Conservation (phyloP, 768 basidiomycete species). For the Thelephora aurantiotincta region DNA sequence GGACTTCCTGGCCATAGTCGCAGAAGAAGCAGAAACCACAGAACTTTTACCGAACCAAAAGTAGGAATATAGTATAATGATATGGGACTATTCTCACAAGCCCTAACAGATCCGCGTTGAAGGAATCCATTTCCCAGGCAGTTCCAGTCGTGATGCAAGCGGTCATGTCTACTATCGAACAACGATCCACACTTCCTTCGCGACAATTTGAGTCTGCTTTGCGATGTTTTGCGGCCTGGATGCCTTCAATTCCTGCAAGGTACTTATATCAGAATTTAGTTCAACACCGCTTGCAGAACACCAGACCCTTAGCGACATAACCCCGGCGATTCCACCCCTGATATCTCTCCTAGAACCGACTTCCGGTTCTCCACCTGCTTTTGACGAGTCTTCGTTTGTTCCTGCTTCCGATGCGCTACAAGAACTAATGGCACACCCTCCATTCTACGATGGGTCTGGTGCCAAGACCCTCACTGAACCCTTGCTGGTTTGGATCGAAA, state of each 20-base stretch:
- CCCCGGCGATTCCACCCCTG: slow-evolving; percentile 51
- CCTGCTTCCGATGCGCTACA: slow-evolving; percentile 59
- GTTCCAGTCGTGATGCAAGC: slow-evolving; percentile 59
- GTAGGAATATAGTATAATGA: slow-evolving; percentile 27
- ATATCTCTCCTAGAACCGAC: slow-evolving; percentile 27
- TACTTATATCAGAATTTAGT: slow-evolving; percentile 18
- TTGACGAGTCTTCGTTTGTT: slow-evolving; percentile 41
- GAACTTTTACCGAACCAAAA: slow-evolving; percentile 62
- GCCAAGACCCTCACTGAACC: slow-evolving; percentile 70
- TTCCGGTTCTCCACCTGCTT: slow-evolving; percentile 13
- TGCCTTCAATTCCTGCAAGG: slow-evolving; percentile 54
- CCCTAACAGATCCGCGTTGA: slow-evolving; percentile 39
- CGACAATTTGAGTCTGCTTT: slow-evolving; percentile 57
- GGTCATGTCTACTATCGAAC: slow-evolving; percentile 41
- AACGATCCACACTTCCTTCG: slow-evolving; percentile 13
- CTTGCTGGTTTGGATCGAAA: slow-evolving; percentile 64
- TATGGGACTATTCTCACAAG: not conserved
- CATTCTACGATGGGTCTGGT: slow-evolving; percentile 57
- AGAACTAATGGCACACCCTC: slow-evolving; percentile 65
- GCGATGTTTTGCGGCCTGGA: slow-evolving; percentile 77
- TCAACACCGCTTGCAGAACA: not conserved
- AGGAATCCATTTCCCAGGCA: slow-evolving; percentile 52
- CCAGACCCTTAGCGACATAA: slow-evolving; percentile 39
- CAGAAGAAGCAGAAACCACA: slow-evolving; percentile 67
- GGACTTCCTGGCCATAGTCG: slow-evolving; percentile 71